These are phyloP conservation scores for Trametes villosa DNA, from an alignment of 768 basidiomycete genomes.

Conservation along the genomic window DNA sequence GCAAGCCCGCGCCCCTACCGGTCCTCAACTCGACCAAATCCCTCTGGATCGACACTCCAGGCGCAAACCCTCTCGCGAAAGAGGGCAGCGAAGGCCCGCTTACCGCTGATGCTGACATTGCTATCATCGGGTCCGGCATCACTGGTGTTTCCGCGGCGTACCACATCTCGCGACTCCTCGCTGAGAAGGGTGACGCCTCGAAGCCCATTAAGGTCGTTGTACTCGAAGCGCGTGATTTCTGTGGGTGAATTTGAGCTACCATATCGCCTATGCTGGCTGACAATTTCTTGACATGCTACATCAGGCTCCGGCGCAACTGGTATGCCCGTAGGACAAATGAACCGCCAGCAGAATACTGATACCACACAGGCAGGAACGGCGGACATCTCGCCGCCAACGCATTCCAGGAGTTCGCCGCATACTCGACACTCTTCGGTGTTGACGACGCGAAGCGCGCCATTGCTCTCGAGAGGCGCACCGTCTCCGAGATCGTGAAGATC, in stretches of 20 bases:
- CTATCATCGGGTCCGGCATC: slow-evolving; percentile 80
- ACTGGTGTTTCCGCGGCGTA: slow-evolving; percentile 78
- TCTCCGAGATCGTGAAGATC: slow-evolving; percentile 50
- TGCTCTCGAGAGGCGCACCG: slow-evolving; percentile 61
- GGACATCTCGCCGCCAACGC: slow-evolving; percentile 66
- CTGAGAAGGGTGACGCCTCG: slow-evolving; percentile 10
- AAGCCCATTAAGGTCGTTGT: slow-evolving; percentile 58
- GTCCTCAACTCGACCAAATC: slow-evolving; percentile 68
- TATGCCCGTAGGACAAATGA: too few relatives aligned
- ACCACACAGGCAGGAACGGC: slow-evolving; percentile 67
- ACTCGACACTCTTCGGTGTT: slow-evolving; percentile 45
- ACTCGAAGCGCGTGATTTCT: slow-evolving; percentile 86
- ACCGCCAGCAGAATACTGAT: too few relatives aligned
- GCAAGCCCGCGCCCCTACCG: slow-evolving; percentile 48
- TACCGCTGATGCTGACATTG: slow-evolving; percentile 65
- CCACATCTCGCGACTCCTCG: slow-evolving; percentile 56
- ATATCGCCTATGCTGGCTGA: too few relatives aligned
- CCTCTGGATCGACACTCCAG: slow-evolving; percentile 67
- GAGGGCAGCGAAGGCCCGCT: slow-evolving; percentile 68
- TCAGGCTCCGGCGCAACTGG: slow-evolving; percentile 83
- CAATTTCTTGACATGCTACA: too few relatives aligned
- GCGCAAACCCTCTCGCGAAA: slow-evolving; percentile 66
- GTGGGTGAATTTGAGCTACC: slow-evolving; percentile 48
- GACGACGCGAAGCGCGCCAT: slow-evolving; percentile 60
- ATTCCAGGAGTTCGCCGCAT: slow-evolving; percentile 50